A percentile compares a stretch with the other conserved stretches of the same genome.
phyloP scores from a whole-genome alignment of 352 stramenopile species.

The Phytophthora pinifolia region DNA sequence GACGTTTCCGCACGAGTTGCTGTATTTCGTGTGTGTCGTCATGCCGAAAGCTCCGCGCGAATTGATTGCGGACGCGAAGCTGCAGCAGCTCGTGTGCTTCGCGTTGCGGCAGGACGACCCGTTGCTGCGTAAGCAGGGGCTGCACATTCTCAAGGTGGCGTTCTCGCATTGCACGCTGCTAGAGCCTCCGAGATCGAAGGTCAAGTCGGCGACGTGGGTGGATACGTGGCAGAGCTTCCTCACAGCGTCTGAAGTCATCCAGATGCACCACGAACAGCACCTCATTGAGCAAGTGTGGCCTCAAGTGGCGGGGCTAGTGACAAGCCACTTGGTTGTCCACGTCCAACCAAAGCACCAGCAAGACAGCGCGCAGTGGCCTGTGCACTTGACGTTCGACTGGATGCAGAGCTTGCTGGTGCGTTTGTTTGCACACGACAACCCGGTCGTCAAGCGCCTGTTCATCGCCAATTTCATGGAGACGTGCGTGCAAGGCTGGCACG shows the following conservation, averaged over 20 bases:
- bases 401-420: conserved; percentile 69
- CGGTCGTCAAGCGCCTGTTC: conserved; percentile 72
- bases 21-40: conserved; percentile 66
- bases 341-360: not conserved
- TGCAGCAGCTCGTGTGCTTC: conserved; percentile 58
- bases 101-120: conserved; percentile 53
- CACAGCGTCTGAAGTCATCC: conserved; percentile 75
- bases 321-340: conserved; percentile 35
- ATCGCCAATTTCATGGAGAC: conserved; percentile 68
- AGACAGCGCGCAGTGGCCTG: conserved; percentile 35
- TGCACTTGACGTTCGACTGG: conserved; percentile 77
- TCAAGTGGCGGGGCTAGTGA: conserved; percentile 58
- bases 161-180: conserved; percentile 52
- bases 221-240: conserved; percentile 71
- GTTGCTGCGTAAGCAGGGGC: conserved; percentile 65
- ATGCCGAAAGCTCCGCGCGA: conserved; percentile 44
- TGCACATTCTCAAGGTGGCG: conserved; percentile 66
- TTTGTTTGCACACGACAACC: conserved; percentile 78
- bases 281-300: conserved; percentile 85
- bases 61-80: conserved; percentile 32
- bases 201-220: conserved; percentile 15
- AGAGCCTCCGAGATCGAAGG: conserved; percentile 6
- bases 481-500: conserved; percentile 29
- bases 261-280: conserved; percentile 84
- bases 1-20: conserved; percentile 44